Evolutionary conservation across 306 rosid species (phyloP), one percentile per base, ranked within the genome.

Genomic region (Hippophae gyantsensis): DNA sequence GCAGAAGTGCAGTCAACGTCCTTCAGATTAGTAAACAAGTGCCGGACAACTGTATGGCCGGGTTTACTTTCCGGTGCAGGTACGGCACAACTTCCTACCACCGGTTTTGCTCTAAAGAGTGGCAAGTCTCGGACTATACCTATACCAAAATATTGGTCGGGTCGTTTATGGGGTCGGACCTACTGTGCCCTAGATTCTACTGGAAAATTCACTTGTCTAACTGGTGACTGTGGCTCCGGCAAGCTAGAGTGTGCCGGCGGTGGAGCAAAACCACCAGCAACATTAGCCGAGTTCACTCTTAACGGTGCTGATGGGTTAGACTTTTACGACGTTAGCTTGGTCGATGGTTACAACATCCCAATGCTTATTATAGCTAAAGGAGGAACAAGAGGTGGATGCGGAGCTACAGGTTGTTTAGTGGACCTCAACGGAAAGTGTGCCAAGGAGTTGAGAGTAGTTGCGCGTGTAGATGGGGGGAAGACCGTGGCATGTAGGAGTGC

Each of bases 271-370:
- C 97, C 95, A 1, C 97, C 97, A 12, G 95, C 97, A 1, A 81
- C 95, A 9, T 55, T 90, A 63, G 94, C 94, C 13, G 97, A 90
- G 86, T 84, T 90, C 85, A 90, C 96, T 0, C 79, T 90, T 3
- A 90, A 90, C 82, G 97, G 95, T 43, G 80, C 80, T 49, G 76
- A 79, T 48, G 90, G 94, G 0, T 57, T 90, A 60, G 97, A 90
- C 56, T 90, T 90, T 67, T 90, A 86, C 61, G 97, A 90, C 87
- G 97, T 90, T 56, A 90, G 97, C 61, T 62, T 90, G 52, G 97
- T 90, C 10, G 97, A 90, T 46, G 97, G 97, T 23, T 90, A 87
- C 72, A 90, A 90, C 71, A 83, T 90, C 23, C 97, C 97, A 60
- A 81, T 90, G 84, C 76, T 90, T 44, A 61, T 90, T 10, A 74